Base-by-base conservation (phyloP, 2,329 filamentous ascomycete species). In the Hypoxylon sp. region DNA sequence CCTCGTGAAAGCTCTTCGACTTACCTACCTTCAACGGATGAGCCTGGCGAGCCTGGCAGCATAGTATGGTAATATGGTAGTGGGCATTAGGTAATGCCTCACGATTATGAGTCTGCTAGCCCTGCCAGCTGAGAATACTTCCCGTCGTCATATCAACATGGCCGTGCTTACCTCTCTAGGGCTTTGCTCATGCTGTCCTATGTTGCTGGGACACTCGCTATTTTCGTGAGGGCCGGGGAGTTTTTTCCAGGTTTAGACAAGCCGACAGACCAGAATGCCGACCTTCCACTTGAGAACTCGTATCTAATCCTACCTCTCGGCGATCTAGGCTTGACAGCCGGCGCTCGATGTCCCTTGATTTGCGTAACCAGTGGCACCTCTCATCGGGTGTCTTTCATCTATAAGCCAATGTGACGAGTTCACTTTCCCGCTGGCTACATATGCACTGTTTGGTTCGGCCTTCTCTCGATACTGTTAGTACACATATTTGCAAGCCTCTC, bases 361-460 rank as follows among this genome's bases (percentile, higher is more conserved):
- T 68, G 65, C 65, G 62, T 65, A 62, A 68, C 65, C 4, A 28
- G 37, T 51, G 56, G 55, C 56, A 58, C 24, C 32, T 56, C 15
- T 37, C 57, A 56, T 65, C 50, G 53, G 58, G 56, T 50, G 34
- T 56, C 50, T 60, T 20, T 57, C 44, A 63, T 62, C 19, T 34
- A n/a, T 48, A 50, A 56, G 52, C 53, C 59, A 54, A 52, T 24
- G 56, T 59, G 62, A 58, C 41, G 44, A 6, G 19, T 24, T 59
- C 47, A n/a, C 22, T 44, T 52, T 41, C 13, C 34, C 22, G 63
- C 61, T 65, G 65, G 62, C 24, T 51, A 11, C n/a, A n/a, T n/a
- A n/a, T n/a, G n/a, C n/a, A n/a, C 22, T 48, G 22, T 19, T 34
- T 28, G 19, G 34, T 28, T 53, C 56, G 51, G 61, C 46, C 57